These are phyloP conservation scores for Clohesyomyces aquaticus DNA, from an alignment of 495 filamentous ascomycete species.

Conservation along the genomic window DNA sequence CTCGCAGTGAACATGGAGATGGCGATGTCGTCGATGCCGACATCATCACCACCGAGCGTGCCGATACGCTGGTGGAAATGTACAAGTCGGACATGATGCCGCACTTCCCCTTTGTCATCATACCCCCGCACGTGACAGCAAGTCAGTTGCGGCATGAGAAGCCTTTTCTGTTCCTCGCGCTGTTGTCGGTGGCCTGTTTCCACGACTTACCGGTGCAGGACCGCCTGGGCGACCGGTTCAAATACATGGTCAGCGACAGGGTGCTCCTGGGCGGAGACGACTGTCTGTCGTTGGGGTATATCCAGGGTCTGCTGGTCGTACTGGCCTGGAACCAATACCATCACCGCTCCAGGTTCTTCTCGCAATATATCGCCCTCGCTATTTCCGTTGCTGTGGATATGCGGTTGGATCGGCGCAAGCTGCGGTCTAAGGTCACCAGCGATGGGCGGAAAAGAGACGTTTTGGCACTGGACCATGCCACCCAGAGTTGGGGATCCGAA, in stretches of 20 bases:
- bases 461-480: not conserved
- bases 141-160: conserved; percentile 20
- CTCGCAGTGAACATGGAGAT: not conserved
- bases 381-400: conserved; percentile 32
- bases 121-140: conserved; percentile 18
- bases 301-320: conserved; percentile 31
- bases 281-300: conserved; percentile 25
- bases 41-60: conserved; percentile 24
- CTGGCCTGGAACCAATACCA: conserved; percentile 38
- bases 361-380: conserved; percentile 30
- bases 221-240: conserved; percentile 25
- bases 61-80: conserved; percentile 29
- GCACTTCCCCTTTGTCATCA: conserved; percentile 31
- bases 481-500: conserved; percentile 21
- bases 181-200: conserved; percentile 30
- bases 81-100: conserved; percentile 38
- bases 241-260: conserved; percentile 31
- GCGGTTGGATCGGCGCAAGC: conserved; percentile 24
- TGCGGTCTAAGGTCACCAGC: conserved; percentile 12
- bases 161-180: conserved; percentile 28
- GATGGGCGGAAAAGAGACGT: conserved; percentile 18
- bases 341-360: conserved; percentile 19
- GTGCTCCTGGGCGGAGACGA: conserved; percentile 31
- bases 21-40: conserved; percentile 31
- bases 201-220: conserved; percentile 26